Evolutionary conservation across 441 rosid genomes (phyloP).

Genomic region (Eruca vesicaria): DNA sequence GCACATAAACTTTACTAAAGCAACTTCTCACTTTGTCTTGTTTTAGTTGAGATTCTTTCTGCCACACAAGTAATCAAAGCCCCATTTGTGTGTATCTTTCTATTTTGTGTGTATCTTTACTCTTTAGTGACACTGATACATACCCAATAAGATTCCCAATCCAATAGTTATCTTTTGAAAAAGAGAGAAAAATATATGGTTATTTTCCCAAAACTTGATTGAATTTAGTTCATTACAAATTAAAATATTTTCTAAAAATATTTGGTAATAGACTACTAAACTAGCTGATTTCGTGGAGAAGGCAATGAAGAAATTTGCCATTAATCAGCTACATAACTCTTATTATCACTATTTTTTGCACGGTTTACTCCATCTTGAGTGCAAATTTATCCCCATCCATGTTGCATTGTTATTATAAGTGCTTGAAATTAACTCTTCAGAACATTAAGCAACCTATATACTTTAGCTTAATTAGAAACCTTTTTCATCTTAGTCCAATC

Average conservation of each 20-base stretch:
- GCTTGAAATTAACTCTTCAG: background rate
- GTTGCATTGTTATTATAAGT: too few relatives aligned
- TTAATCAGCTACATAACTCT: too few relatives aligned
- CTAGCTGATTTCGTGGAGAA: too few relatives aligned
- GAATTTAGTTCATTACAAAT: background rate
- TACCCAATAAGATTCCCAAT: constrained; percentile 7
- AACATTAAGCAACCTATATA: too few relatives aligned
- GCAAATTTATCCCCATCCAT: too few relatives aligned
- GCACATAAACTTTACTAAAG: constrained; percentile 36
- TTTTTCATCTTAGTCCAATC: background rate
- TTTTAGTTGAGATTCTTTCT: constrained; percentile 31
- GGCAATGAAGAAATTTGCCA: too few relatives aligned
- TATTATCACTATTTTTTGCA: too few relatives aligned
- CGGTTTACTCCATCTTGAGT: too few relatives aligned
- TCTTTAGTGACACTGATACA: constrained; percentile 12
- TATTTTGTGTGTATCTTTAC: background rate
- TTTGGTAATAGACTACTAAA: background rate
- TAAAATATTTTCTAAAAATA: background rate
- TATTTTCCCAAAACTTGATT: background rate
- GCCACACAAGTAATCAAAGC: constrained; percentile 33
- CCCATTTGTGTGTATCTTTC: constrained; percentile 25
- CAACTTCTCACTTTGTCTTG: constrained; percentile 32
- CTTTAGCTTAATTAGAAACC: background rate
- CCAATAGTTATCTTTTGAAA: constrained; percentile 13
- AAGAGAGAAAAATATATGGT: too few relatives aligned